Evolutionary conservation across 1,139 yeast genomes (phyloP).

Genomic region (Nakaseomyces kungkrabaensis): DNA sequence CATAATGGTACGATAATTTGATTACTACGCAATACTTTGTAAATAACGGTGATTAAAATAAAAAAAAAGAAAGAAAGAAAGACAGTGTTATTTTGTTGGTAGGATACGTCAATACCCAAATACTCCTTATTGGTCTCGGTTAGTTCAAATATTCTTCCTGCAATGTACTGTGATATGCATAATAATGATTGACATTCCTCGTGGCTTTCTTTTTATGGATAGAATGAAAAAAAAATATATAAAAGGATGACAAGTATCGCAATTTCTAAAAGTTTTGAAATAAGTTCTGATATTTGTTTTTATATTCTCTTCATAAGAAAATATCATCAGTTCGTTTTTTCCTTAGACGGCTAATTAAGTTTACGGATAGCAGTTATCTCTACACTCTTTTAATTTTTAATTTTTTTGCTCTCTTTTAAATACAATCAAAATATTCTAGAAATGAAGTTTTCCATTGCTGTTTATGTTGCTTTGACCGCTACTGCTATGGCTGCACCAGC

Average conservation of each 20-base stretch:
- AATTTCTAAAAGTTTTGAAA: background rate
- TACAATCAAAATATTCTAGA: background rate
- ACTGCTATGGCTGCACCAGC: constrained; percentile 31
- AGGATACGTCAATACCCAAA: background rate
- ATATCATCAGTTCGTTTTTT: background rate
- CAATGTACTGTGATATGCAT: background rate
- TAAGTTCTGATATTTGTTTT: background rate
- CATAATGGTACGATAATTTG: too few species aligned
- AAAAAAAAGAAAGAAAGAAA: too few species aligned
- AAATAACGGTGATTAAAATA: too few species aligned
- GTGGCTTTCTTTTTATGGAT: background rate
- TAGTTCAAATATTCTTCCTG: background rate
- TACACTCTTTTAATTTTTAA: background rate
- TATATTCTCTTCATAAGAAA: background rate
- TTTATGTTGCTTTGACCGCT: constrained; percentile 23
- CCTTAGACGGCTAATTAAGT: background rate
- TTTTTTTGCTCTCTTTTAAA: background rate
- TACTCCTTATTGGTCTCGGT: background rate
- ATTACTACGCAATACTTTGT: too few species aligned
- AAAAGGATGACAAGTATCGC: background rate
- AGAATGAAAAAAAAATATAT: background rate
- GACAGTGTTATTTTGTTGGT: background rate
- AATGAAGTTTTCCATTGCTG: constrained; percentile 7
- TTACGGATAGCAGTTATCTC: background rate
- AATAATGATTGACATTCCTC: background rate